These are phyloP conservation scores for Cryptococcus sp. DNA, from an alignment of 1,284 basidiomycete species.

Conservation along the genomic window DNA sequence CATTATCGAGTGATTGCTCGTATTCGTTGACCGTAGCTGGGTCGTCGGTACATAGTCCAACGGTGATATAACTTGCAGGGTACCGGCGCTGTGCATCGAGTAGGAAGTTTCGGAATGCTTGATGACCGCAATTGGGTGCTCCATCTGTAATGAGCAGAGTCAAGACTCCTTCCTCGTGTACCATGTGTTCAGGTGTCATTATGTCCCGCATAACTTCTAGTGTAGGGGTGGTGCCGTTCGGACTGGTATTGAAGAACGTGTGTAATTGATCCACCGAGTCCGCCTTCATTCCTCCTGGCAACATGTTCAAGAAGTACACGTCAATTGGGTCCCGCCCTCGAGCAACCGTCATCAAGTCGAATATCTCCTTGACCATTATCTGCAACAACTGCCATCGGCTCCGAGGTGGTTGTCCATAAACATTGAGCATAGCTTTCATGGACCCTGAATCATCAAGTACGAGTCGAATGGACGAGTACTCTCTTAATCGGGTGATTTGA, in stretches of 20 bases:
- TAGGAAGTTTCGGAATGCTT: slow-evolving; percentile 15
- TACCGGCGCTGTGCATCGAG: slow-evolving; percentile 13
- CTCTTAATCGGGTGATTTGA: slow-evolving; percentile 14
- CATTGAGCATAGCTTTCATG: slow-evolving; percentile 20
- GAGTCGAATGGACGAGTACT: slow-evolving; percentile 17
- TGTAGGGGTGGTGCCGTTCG: slow-evolving; percentile 14
- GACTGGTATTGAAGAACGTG: slow-evolving; percentile 8
- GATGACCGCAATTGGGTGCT: slow-evolving; percentile 21
- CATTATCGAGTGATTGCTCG: slow-evolving; percentile 17
- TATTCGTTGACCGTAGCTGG: slow-evolving; percentile 18
- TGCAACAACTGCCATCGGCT: slow-evolving; percentile 17
- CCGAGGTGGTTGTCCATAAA: slow-evolving; percentile 10
- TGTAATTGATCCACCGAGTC: slow-evolving; percentile 8
- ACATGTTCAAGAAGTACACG: slow-evolving; percentile 17
- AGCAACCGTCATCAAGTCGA: slow-evolving; percentile 16
- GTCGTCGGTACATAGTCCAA: slow-evolving; percentile 22
- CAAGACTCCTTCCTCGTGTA: slow-evolving; percentile 18
- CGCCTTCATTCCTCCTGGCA: slow-evolving; percentile 18
- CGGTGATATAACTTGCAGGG: slow-evolving; percentile 19
- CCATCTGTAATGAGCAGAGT: slow-evolving; percentile 21
- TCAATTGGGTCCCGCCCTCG: slow-evolving; percentile 13
- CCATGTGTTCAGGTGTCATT: slow-evolving; percentile 16
- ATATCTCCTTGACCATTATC: slow-evolving; percentile 19
- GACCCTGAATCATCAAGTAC: slow-evolving; percentile 19
- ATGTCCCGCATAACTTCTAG: slow-evolving; percentile 15